Evolutionary conservation across 2,329 filamentous ascomycete genomes (phyloP), one percentile per base, ranked within the genome.

Genomic region (Sclerotiophoma versabilis): DNA sequence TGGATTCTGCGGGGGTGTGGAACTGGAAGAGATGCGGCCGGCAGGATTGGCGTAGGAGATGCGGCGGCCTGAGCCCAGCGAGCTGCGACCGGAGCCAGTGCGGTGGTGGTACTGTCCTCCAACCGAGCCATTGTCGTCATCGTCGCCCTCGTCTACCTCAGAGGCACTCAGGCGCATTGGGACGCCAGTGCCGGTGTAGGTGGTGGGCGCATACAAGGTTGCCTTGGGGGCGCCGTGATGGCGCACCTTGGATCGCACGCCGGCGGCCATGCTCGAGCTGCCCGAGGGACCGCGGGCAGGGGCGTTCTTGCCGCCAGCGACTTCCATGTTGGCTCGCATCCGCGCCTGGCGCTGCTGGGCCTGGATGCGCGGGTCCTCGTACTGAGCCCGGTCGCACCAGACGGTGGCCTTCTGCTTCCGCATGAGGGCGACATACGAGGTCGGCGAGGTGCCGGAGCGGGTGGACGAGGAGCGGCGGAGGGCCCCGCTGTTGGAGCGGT

Each of bases 321-420:
- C 88, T 77, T 97, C 92, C 66, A 90, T 86, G 50, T 88, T 88
- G 11, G 95, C 95, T 42, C 92, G 84, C 79, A 91, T 87, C 80
- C 95, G 96, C 54, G 93, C 95, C 30, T 90, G 89, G 53, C 90
- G 86, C 74, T 96, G 92, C 68, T 93, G 89, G 23, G 92, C 92
- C 4, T 89, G 79, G 52, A 95, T 79, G 44, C 92, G 85, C 0
- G 93, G 91, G 73, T 99, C 95, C 76, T 98, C 92, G 58, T 91
- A 87, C 74, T 99, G 95, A 9, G 93, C 85, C 48, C 93, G 89
- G 72, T 98, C 95, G 79, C 93, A 97, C 95, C 95, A 99, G 4
- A 99, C 95, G 0, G 95, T 99, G 26, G 92, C 95, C 75, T 98
- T 98, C 77, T 99, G 95, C 74, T 93, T 93, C 59, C 95, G 87